Conservation (phyloP, 176 grass and related monocot species). For the Bothriochloa decipiens region DNA sequence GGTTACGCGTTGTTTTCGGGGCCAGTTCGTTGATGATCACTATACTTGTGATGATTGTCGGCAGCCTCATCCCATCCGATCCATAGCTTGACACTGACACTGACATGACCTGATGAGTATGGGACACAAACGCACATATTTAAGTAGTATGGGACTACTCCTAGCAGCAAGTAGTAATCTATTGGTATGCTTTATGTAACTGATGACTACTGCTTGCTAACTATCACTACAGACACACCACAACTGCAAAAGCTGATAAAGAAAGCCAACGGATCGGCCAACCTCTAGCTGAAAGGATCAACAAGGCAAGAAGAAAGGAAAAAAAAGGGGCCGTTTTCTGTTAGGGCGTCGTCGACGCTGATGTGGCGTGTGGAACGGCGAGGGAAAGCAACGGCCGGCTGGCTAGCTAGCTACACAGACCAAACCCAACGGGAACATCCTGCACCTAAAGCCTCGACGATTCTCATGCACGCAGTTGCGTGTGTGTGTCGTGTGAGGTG, state of each 20-base stretch:
- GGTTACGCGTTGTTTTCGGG: slow-evolving; percentile 45
- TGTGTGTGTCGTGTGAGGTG: neutral
- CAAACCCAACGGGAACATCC: slow-evolving; percentile 8
- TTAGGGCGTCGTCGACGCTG: slow-evolving; percentile 28
- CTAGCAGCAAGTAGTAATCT: neutral
- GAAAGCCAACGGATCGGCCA: slow-evolving; percentile 2
- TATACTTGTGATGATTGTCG: neutral
- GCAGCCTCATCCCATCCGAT: neutral
- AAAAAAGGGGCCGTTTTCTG: slow-evolving; percentile 27
- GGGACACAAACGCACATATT: neutral
- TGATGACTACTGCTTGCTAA: neutral
- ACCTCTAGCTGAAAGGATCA: neutral
- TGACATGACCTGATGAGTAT: neutral
- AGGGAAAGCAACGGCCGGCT: slow-evolving; percentile 8
- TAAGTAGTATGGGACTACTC: neutral
- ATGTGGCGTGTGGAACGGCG: slow-evolving; percentile 5
- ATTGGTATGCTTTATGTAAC: neutral
- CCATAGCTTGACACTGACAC: neutral
- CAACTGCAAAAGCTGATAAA: slow-evolving; percentile 3
- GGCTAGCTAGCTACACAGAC: neutral
- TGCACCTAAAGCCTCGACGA: neutral
- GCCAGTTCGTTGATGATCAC: slow-evolving; percentile 31
- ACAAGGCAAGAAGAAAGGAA: neutral
- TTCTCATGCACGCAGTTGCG: neutral
- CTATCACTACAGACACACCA: neutral